Conservation (phyloP, 2,329 filamentous ascomycete species). For the Penicillium sp. region DNA sequence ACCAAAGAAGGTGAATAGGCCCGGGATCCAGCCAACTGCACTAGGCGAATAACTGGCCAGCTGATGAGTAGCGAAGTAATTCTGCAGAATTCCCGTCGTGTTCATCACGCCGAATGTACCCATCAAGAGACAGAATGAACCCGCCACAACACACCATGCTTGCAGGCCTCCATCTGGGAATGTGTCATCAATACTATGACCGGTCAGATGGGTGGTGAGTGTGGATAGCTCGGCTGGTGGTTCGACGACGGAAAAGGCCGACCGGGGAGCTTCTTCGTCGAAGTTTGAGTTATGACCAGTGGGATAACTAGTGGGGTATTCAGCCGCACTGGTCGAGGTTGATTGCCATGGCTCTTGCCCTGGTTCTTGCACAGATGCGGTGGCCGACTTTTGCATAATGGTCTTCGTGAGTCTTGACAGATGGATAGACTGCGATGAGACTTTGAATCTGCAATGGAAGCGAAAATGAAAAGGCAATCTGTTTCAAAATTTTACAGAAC, state of each 20-base stretch:
- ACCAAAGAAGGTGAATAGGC: slow-evolving; percentile 49
- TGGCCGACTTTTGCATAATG: background rate
- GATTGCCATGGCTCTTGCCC: slow-evolving; percentile 7
- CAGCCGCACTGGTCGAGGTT: background rate
- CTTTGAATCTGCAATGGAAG: background rate
- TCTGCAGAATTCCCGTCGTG: slow-evolving; percentile 51
- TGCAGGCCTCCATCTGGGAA: slow-evolving; percentile 38
- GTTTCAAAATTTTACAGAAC: background rate
- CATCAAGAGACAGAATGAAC: slow-evolving; percentile 42
- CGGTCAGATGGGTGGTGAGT: slow-evolving; percentile 23
- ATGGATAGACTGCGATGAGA: background rate
- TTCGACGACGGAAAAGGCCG: slow-evolving; percentile 23
- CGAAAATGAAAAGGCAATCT: background rate
- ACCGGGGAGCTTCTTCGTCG: slow-evolving; percentile 18
- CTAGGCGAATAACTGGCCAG: slow-evolving; percentile 45
- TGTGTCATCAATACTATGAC: slow-evolving; percentile 16
- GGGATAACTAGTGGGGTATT: background rate
- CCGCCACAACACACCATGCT: slow-evolving; percentile 40
- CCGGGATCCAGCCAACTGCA: slow-evolving; percentile 53
- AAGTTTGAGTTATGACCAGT: background rate
- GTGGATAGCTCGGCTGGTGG: slow-evolving; percentile 19
- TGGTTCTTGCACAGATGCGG: background rate
- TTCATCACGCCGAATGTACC: slow-evolving; percentile 52
- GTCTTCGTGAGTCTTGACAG: background rate
- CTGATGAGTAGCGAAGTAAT: slow-evolving; percentile 49